phyloP scores from a whole-genome alignment of 148 eudicot genomes.

The Silene conica region DNA sequence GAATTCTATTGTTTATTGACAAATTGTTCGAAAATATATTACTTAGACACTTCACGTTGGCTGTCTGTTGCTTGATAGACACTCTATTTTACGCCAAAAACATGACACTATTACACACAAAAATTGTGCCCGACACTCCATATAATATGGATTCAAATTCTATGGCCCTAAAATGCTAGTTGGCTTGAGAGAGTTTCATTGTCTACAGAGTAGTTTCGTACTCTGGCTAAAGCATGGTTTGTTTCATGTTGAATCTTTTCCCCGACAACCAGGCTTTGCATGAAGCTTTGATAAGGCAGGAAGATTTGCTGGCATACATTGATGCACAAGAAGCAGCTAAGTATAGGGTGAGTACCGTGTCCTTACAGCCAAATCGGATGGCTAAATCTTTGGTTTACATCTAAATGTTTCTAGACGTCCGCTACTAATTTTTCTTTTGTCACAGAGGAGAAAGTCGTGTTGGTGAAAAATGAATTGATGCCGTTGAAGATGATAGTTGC shows the following conservation, averaged over 20 bases:
- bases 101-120: too few relatives aligned
- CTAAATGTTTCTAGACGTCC: background rate
- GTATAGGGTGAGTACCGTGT: conserved; percentile 33
- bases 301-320: conserved; percentile 61
- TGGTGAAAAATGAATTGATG: conserved; percentile 14
- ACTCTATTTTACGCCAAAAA: background rate
- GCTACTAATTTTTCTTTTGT: background rate
- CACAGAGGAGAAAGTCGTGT: conserved; percentile 25
- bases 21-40: background rate
- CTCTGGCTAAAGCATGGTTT: background rate
- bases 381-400: background rate
- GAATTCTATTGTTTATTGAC: background rate
- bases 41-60: background rate
- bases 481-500: background rate
- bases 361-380: background rate
- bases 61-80: background rate
- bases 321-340: conserved; percentile 47
- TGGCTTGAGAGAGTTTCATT: background rate
- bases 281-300: conserved; percentile 74
- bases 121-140: too few relatives aligned
- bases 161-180: background rate
- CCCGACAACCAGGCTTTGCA: conserved; percentile 54
- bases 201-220: background rate
- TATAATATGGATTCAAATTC: background rate
- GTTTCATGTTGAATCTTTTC: background rate